Conservation (phyloP, 352 stramenopile species). For the Globisporangium irregulare region DNA sequence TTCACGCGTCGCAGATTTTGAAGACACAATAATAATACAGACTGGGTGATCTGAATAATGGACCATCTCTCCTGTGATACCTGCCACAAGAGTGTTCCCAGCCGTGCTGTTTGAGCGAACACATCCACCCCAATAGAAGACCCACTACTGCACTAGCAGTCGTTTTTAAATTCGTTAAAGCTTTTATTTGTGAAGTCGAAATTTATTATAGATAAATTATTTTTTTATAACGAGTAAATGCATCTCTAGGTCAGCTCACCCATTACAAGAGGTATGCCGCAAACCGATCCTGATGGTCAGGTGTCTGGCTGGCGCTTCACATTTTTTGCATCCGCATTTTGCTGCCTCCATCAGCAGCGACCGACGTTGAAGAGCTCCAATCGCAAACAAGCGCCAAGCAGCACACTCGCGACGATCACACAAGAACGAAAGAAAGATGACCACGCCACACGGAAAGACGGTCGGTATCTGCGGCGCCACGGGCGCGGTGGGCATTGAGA, state of each 20-base stretch:
- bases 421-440: conserved; percentile 26
- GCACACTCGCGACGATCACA: neutral
- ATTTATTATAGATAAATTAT: neutral
- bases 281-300: neutral
- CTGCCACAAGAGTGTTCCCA: conserved; percentile 19
- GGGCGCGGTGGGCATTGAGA: conserved; percentile 97
- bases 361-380: conserved; percentile 12
- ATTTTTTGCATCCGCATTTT: conserved; percentile 3
- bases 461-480: conserved; percentile 83
- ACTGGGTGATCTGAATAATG: neutral
- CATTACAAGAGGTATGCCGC: neutral
- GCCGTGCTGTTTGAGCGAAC: conserved; percentile 23
- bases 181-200: neutral
- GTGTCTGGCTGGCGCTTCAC: neutral
- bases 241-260: neutral
- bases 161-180: neutral
- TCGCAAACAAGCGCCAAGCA: conserved; percentile 11
- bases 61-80: neutral
- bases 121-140: conserved; percentile 6
- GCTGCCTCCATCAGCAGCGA: neutral
- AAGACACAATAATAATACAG: neutral
- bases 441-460: conserved; percentile 54
- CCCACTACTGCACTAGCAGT: neutral
- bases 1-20: neutral
- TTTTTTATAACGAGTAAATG: neutral